phyloP scores from a whole-genome alignment of 129 eudicot species.

The Arctium lappa region DNA sequence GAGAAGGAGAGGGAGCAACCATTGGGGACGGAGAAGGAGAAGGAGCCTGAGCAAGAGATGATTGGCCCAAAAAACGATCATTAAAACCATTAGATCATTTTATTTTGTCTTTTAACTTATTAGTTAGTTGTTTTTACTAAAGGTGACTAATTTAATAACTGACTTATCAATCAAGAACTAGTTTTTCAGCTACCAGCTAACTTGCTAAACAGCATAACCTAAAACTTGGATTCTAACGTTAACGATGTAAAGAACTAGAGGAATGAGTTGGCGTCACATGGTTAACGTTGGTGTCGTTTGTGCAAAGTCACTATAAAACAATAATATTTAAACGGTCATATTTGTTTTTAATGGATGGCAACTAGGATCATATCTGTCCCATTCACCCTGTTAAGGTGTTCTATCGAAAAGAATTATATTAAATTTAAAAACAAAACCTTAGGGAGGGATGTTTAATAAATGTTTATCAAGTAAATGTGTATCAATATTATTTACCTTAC shows the following conservation, averaged over 20 bases:
- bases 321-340: neutral
- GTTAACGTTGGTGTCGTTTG: slow-evolving; percentile 16
- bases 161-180: too few species aligned
- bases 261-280: slow-evolving; percentile 18
- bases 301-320: neutral
- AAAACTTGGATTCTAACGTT: neutral
- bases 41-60: neutral
- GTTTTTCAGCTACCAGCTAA: too few species aligned
- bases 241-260: neutral
- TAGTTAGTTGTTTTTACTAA: too few species aligned
- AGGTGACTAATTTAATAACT: too few species aligned
- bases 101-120: neutral
- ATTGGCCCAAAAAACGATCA: neutral
- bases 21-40: neutral
- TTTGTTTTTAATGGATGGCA: neutral
- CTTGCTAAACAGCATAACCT: neutral
- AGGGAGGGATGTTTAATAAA: too few species aligned
- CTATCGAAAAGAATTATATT: neutral
- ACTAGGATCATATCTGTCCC: neutral
- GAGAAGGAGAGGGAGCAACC: neutral
- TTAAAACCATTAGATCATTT: neutral
- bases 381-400: neutral
- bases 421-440: neutral
- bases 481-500: too few species aligned
- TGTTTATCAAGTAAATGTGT: too few species aligned